Base-by-base conservation (phyloP, 2,329 filamentous ascomycete genomes). In the Elsinoe necatrix region DNA sequence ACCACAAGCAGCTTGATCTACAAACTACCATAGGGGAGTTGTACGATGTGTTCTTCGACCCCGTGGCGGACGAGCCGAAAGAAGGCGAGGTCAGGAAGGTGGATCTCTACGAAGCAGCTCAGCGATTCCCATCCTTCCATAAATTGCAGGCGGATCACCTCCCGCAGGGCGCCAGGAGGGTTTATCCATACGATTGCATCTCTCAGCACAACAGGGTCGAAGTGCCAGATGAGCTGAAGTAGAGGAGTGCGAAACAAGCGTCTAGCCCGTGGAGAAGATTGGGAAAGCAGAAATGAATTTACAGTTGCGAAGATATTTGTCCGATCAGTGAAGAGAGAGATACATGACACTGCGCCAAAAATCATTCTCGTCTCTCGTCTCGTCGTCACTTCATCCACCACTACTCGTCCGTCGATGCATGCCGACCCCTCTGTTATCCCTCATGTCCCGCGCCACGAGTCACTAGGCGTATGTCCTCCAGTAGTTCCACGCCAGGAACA, bases 401-500 rank as follows among this genome's bases (percentile, higher is more conserved):
- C 9, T 29, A 29, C 27, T 29, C 4, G 4, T 29, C 27, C 27
- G 9, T 29, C 27, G 27, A 9, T 29, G 9, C 27, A 29, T 29
- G 27, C 27, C 34, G 3, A 6, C 12, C 34, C 14, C 34, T 14
- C 3, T 37, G 12, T 18, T 43, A 23, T 23, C 18, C 20, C 18
- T 43, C 27, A 4, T 29, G 9, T 9, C 4, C 27, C 27, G 4
- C 4, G 27, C 4, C 4, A 29, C 9, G 27, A 9, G 4, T 9
- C 27, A 18, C 23, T 25, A 45, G 16, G 9, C 27, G 27, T 45
- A 45, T 7, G 41, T 45, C 45, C 45, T 50, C 45, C 45, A 50
- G 9, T 31, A 50, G 16, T 50, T 50, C 45, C 45, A 50, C 12
- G 45, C 45, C 45, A 50, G 18, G 12, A 31, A 50, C 45, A 81